Base-by-base conservation (phyloP, 2,329 filamentous ascomycete genomes). In the Aspergillus arachidicola region DNA sequence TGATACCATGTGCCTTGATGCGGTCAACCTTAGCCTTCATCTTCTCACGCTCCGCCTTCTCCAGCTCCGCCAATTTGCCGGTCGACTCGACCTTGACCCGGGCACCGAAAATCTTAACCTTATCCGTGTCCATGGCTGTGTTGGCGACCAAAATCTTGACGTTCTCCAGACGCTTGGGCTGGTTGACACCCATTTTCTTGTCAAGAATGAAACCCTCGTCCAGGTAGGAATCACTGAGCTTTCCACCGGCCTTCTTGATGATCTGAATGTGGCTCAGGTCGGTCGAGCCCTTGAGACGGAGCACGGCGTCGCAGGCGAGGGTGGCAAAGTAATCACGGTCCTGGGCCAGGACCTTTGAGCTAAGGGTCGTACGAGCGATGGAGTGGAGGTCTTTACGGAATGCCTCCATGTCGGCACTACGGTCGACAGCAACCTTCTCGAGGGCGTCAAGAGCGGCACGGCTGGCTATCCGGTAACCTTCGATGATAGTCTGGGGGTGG, bases 11-110 rank as follows among this genome's bases (percentile, higher is more conserved):
- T 54, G 93, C 87, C 87, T 98, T 99, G 84, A 99, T 99, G 81
- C 93, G 94, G 68, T 99, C 95, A 53, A 99, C 95, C 87, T 99
- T 99, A 69, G 92, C 91, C 86, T 94, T 96, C 95, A 99, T 99
- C 89, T 98, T 98, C 74, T 99, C 95, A 74, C 93, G 91, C 84
- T 98, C 95, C 6, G 95, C 95, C 86, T 96, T 97, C 81, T 99
- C 95, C 60, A 99, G 85, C 74, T 99, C 95, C n/a, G 95, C 95
- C 57, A 99, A 87, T 85, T 98, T 97, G 78, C 93, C 93, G 3
- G 95, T 99, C 36, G 93, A 94, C 71, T 92, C 91, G 64, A 99
- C 95, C 86, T 98, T 98, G 74, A 99, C 93, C 64, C 94, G 89
- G 19, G 95, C 95, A 67, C 95, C 95, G 73, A 99, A 99, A 74